Evolutionary conservation across 2,329 filamentous ascomycete species (phyloP).

Genomic region (Colletotrichum neosansevieriae): DNA sequence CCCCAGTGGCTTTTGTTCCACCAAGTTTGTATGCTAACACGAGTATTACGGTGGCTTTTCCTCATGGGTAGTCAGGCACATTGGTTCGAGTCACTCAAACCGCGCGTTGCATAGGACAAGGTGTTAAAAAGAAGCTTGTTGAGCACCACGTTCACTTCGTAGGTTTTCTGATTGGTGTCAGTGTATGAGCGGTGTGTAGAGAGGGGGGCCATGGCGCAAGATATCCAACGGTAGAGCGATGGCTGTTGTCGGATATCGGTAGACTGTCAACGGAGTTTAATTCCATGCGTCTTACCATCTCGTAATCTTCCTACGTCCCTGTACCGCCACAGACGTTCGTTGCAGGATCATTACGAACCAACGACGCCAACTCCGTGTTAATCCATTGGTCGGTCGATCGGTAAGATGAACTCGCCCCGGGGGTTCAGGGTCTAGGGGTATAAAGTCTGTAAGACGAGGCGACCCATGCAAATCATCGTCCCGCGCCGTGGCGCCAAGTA

Average conservation of each 20-base stretch:
- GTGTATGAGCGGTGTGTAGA: not conserved
- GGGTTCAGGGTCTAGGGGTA: not conserved
- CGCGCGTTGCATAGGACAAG: not conserved
- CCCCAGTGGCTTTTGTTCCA: no score
- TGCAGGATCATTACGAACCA: not conserved
- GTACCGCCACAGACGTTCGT: not conserved
- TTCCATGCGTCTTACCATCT: no score
- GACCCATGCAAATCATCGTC: not conserved
- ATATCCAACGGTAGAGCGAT: no score
- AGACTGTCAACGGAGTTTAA: no score
- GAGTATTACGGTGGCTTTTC: no score
- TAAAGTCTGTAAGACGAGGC: not conserved
- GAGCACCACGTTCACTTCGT: slow-evolving; percentile 1
- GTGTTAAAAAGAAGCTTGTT: not conserved
- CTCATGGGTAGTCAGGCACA: not conserved
- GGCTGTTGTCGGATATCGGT: no score
- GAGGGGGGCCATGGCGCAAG: no score
- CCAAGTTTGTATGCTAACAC: no score
- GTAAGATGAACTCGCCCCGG: not conserved
- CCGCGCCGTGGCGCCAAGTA: not conserved
- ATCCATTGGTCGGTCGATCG: not conserved
- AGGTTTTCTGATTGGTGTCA: not conserved
- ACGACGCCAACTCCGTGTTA: not conserved
- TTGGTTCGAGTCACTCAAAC: not conserved
- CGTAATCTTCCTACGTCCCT: not conserved